Conservation (phyloP, 495 filamentous ascomycete species). For the Letharia columbiana region DNA sequence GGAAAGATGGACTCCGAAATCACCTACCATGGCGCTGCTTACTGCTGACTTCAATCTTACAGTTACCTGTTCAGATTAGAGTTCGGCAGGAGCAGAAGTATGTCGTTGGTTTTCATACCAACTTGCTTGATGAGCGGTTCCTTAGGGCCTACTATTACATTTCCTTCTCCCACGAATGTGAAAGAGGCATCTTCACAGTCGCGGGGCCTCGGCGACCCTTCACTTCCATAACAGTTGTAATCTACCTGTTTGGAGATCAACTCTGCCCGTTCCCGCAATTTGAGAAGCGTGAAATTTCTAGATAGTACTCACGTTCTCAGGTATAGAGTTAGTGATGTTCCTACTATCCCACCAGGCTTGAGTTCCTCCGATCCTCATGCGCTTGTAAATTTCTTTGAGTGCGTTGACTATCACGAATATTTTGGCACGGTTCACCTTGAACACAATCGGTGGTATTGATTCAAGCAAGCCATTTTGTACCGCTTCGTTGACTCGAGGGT, state of each 20-base stretch:
- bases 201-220: neutral
- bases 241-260: neutral
- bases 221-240: neutral
- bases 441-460: neutral
- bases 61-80: neutral
- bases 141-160: neutral
- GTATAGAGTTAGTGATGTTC: neutral
- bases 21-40: neutral
- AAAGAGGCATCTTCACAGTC: constrained; percentile 1
- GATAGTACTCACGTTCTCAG: neutral
- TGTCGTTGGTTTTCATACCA: neutral
- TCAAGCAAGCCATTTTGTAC: constrained; percentile 1
- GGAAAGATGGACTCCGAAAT: too few relatives aligned
- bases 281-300: neutral
- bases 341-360: constrained; percentile 1
- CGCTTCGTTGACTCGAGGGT: neutral
- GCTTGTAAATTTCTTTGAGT: neutral
- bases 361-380: constrained; percentile 4
- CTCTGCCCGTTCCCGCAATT: neutral
- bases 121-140: neutral
- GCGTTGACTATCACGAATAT: neutral
- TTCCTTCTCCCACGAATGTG: neutral
- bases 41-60: constrained; percentile 1
- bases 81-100: neutral
- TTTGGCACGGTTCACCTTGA: constrained; percentile 1